Base-by-base conservation (phyloP, 176 grass and related monocot genomes). In the Paspalum notatum region DNA sequence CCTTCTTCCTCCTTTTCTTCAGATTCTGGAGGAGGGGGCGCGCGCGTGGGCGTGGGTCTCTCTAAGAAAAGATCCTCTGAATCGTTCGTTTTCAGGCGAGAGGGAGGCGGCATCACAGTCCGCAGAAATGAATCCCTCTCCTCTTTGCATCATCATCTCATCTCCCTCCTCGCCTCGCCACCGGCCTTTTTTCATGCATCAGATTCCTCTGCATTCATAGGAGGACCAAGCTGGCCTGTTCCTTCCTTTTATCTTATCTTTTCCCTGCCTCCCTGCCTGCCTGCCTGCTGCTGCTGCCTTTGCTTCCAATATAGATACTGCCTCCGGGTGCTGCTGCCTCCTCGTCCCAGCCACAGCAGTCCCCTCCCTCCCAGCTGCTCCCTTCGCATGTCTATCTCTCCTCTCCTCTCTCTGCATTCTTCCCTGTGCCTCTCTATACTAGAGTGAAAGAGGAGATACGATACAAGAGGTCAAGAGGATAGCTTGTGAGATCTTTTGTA, bases 161-260 rank as follows among this genome's bases (percentile, higher is more conserved):
- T 2, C 5, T n/a, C 20, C 10, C 12, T 10, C 57, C 22, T 1
- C 0, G 0, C 66, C 17, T 45, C 63, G 38, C n/a, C 78, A 15
- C 56, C 57, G 48, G 58, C 46, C 48, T 74, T 66, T 48, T 66
- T 32, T 1, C 63, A 2, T 12, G 83, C 72, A 89, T 89, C 83
- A 41, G 72, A 82, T 85, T 76, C 87, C 43, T 72, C 68, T 43
- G 58, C 87, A 47, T 84, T 70, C 76, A 87, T 81, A 65, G 71
- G 77, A 85, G 21, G 55, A 24, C 55, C 56, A 59, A 68, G 41
- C 20, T 22, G 46, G 65, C 13, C 25, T 68, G 41, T 21, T 25
- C 13, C 14, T 27, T 41, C 0, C 0, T 2, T 7, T 46, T 38
- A 14, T 18, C 49, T 38, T 9, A 7, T 41, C 67, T 50, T 48